Evolutionary conservation across 371 early-diverging fungal species (phyloP), one percentile per base, ranked within the genome.

Genomic region (Circinella minor): DNA sequence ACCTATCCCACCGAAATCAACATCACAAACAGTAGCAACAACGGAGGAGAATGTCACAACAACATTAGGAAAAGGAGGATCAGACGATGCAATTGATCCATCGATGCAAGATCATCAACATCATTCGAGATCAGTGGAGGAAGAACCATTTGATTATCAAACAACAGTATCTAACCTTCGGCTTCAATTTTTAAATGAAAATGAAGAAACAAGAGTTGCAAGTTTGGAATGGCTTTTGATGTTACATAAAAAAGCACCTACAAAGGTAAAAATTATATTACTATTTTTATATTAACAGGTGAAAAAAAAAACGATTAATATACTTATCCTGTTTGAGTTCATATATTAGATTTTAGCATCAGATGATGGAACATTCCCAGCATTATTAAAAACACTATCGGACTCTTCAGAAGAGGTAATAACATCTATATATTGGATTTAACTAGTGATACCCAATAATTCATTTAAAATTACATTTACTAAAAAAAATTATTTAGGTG

Each of bases 151-250:
- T 76, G 95, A 96, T 77, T 89, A 93, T 62, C 86, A 89, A 55
- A 80, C 83, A 0, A 93, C 93, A 0, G 91, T 95, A 14, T 85
- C 90, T 15, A 86, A 91, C 2, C 70, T 98, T 14, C 91, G 91
- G 43, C 79, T 87, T 37, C 93, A 92, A 71, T 92, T 95, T 70
- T 78, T 88, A 49, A 90, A 95, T 73, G 93, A 90, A 67, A 90
- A 93, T 65, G 96, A 97, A 72, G 92, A 91, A 63, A 95, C 98
- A 0, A 83, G 96, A 20, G 87, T 94, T 0, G 94, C 93, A 3
- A 89, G 93, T 43, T 73, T 98, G 74, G 95, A 94, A 49, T 98
- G 98, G 98, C 77, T 98, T n/a, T 71, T 95, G 20, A 93, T 96
- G 91, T 78, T 98, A 55, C 97, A 98, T 73, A 89, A 88, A 64